Base-by-base conservation (phyloP, 176 grass and related monocot species). In the Triticum timopheevii region DNA sequence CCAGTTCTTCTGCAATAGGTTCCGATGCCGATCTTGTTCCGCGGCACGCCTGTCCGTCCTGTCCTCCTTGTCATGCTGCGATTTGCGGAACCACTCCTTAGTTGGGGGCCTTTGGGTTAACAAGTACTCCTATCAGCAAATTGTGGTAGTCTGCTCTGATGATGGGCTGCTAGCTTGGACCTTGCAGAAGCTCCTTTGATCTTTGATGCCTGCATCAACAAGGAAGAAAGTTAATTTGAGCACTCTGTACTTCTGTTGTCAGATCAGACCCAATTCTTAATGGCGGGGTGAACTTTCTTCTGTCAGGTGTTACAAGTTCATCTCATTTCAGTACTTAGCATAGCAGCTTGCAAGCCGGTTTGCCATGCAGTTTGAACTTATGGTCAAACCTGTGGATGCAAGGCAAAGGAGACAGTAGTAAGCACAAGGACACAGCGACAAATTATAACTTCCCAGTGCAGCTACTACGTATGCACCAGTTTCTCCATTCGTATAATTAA, bases 21-120 rank as follows among this genome's bases (percentile, higher is more conserved):
- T 68, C 78, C 31, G 78, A 90, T 90, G 78, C 78, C 56, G 62
- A 82, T 90, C 78, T 76, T 86, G 70, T 86, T 89, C 27, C 35
- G 25, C 59, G 61, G 61, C 68, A 7, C 20, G 69, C 19, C 54
- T 59, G 19, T 7, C 50, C 16, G 0, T 19, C 54, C 56, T 22
- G 19, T 81, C 69, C 13, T 19, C 23, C 83, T 81, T 66, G 59
- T 27, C 88, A 62, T 10, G 52, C 50, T 81, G 28, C 61, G 63
- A 24, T 19, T 62, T 45, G 75, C 52, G 17, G 49, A 62, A 87
- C 25, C 25, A 25, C 25, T 25, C 25, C 25, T 38, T 11, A 54
- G 45, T 16, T 50, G 0, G 42, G 12, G 12, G 12, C 45, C 45
- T 47, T 47, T 50, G 13, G 13, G 47, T 15, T 50, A 50, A 50